Base-by-base conservation (phyloP, 306 rosid species). In the Quercus wislizeni region DNA sequence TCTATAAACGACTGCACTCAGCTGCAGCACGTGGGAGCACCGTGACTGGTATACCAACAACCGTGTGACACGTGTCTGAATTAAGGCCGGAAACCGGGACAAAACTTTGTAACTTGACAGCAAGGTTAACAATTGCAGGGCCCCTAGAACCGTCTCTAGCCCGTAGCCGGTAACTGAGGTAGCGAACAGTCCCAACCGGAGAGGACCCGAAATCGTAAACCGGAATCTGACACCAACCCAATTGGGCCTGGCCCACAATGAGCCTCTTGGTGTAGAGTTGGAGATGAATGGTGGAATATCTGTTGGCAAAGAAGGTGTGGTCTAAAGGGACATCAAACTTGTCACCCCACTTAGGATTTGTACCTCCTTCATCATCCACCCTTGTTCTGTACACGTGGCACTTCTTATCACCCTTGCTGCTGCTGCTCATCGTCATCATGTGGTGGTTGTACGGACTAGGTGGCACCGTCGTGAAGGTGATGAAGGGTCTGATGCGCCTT, bases 81-180 rank as follows among this genome's bases (percentile, higher is more conserved):
- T 38, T 7, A 38, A 38, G 74, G 31, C 41, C 43, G 78, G 23
- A 63, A 51, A 57, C 84, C 18, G 81, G 73, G 19, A 51, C 68
- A 6, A 58, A 28, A 63, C 82, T 81, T 20, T 86, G 81, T 21
- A 80, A 49, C 31, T 74, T 85, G 27, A 91, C 23, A 2, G 91
- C 69, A 6, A 91, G 85, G 80, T 89, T 89, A 55, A 91, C 71
- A 73, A 85, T 76, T 51, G 83, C 78, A 2, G 62, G 65, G 51
- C 80, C 64, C 73, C 81, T 84, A 12, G 86, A 80, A 69, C 95
- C 91, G 87, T 87, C 92, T 74, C 74, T 82, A 2, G 81, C 86
- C 81, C 92, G 82, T 27, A 91, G 75, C 75, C 95, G 90, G 86
- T 89, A 89, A 78, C 91, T 91, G 74, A 91, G 63, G 84, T 71